A percentile compares a stretch with the other conserved stretches of the same genome.
Evolutionary conservation across 495 filamentous ascomycete species (phyloP).

Genomic region (Aspergillus carlsbadensis): DNA sequence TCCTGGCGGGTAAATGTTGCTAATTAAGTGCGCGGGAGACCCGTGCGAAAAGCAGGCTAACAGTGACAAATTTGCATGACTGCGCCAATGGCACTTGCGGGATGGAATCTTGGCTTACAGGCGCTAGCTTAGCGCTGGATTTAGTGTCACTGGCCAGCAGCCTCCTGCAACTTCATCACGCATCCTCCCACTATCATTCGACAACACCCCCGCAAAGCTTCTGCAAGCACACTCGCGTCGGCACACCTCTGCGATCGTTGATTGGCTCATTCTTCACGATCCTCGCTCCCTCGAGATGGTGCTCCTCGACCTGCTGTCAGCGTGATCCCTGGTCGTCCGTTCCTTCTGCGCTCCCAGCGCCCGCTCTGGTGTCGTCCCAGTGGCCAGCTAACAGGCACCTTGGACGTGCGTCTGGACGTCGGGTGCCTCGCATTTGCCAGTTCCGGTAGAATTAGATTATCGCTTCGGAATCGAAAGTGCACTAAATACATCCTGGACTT

Average conservation of each 20-base stretch:
- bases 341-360: not conserved
- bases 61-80: not conserved
- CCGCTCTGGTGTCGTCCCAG: not conserved
- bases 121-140: conserved; percentile 17
- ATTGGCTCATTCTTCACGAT: conserved; percentile 7
- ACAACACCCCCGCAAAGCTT: conserved; percentile 13
- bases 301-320: conserved; percentile 8
- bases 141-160: not conserved
- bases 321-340: conserved; percentile 6
- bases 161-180: conserved; percentile 15
- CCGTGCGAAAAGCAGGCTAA: conserved; percentile 20
- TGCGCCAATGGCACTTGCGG: conserved; percentile 4
- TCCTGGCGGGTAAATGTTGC: conserved; percentile 7
- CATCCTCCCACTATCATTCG: not conserved
- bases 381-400: not conserved
- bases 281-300: not conserved
- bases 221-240: not conserved
- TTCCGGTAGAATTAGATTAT: conserved; percentile 5
- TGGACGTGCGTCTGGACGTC: too few species aligned
- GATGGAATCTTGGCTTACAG: conserved; percentile 27
- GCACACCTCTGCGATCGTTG: not conserved
- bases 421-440: conserved; percentile 15
- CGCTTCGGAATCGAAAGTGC: not conserved
- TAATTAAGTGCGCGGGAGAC: conserved; percentile 23
- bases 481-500: not conserved